These are phyloP conservation scores for Fusarium napiforme DNA, from an alignment of 2,329 filamentous ascomycete genomes.

Conservation along the genomic window DNA sequence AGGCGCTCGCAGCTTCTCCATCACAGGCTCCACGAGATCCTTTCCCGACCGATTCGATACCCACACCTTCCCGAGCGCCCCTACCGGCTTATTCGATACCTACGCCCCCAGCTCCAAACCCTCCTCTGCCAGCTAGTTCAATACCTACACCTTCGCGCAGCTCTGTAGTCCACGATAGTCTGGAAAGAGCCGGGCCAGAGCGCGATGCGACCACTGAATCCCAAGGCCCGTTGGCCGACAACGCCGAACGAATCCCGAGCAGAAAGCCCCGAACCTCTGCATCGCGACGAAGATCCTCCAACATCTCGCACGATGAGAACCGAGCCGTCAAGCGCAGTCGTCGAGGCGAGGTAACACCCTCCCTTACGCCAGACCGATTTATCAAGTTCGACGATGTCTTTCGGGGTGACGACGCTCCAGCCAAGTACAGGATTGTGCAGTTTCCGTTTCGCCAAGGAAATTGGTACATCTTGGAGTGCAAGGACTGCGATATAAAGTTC, in stretches of 20 bases:
- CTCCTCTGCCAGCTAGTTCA: neutral
- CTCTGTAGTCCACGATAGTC: neutral
- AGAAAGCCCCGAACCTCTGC: neutral
- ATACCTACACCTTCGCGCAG: constrained; percentile 3
- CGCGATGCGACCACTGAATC: neutral
- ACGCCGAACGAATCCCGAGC: neutral
- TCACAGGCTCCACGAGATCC: neutral
- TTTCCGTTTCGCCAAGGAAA: neutral
- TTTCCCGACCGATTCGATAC: neutral
- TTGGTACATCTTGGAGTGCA: constrained; percentile 3
- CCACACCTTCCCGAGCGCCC: neutral
- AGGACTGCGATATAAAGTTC: neutral
- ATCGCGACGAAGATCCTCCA: neutral
- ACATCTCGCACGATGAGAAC: neutral
- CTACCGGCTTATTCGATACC: neutral
- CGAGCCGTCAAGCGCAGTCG: neutral
- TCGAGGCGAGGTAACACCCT: neutral
- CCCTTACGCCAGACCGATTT: neutral
- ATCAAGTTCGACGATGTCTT: neutral
- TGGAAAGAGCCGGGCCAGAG: neutral
- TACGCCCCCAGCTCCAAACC: neutral
- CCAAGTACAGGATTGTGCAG: neutral
- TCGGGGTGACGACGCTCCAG: neutral
- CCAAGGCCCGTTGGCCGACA: too few species aligned
- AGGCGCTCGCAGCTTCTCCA: neutral